Evolutionary conservation across 164 flowering plant genomes (phyloP), one percentile per base, ranked within the genome.

Genomic region (Magnolia officinalis): DNA sequence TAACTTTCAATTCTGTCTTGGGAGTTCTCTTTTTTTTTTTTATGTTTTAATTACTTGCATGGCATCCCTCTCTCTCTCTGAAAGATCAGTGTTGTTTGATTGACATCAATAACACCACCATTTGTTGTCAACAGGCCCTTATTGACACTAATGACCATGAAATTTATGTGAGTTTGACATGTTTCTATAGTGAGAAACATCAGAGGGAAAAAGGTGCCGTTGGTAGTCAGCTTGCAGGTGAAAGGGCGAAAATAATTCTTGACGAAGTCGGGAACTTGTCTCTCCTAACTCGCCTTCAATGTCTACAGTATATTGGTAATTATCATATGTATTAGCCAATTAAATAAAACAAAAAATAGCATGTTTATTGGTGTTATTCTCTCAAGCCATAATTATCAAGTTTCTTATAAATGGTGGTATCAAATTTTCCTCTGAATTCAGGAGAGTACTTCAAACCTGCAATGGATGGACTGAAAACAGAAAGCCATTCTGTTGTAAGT

Each of bases 161-260:
- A 85, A 89, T 94, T 37, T 90, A 88, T 83, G 81, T 29, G 20
- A 87, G 85, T 72, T 82, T 94, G 86, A 90, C 95, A 16, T 79
- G 88, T 81, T 83, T 85, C 79, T 85, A 84, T 76, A 80, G 78
- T 73, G 89, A 87, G 76, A 82, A 69, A 50, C 71, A 84, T 83
- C 90, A 84, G 59, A 82, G 79, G 31, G 87, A 59, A 26, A 89
- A 85, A 78, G 95, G 96, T 58, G 86, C 84, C 78, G 90, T 89
- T 80, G 95, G 90, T 64, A 89, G 94, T 64, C 95, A 88, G 77
- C 94, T 94, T 83, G 79, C 89, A 20, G 89, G 94, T 76, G 99
- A 94, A 87, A 88, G 98, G 80, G 97, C 89, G 50, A 87, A 90
- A 75, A 90, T 92, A 78, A 96, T 96, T 75, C 88, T 96, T 67